Base-by-base conservation (phyloP, 805 yeast species). In the Lipomyces spencermartinsiae region DNA sequence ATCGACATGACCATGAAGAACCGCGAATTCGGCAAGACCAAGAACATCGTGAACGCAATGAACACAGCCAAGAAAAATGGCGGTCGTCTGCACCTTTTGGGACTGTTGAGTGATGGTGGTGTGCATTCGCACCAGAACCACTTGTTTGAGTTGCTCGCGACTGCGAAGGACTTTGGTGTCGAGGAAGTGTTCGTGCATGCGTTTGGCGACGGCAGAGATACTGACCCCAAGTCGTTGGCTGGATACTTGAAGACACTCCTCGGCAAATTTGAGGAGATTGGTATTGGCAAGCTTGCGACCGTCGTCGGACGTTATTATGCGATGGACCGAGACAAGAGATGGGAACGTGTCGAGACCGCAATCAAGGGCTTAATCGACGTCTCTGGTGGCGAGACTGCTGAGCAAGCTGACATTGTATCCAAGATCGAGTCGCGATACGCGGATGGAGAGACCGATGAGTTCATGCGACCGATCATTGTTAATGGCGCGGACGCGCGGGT, bases 71-170 rank as follows among this genome's bases (percentile, higher is more conserved):
- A 65, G 68, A 31, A 39, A 31, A 14, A 49, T 34, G 61, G 64
- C 56, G 73, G 74, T 57, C 65, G 74, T 8, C 62, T 71, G 46
- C 74, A 71, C 46, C 49, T 70, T 35, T 64, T 71, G 29, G 74
- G 74, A 5, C 64, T 71, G 58, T 59, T 71, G 25, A 60, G 66
- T 39, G 74, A 71, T 55, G 74, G 74, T 29, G 74, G 74, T 29
- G 74, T 71, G 31, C 74, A 71, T 58, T 71, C 74, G 39, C 74
- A 71, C 68, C 74, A 71, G 69, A 66, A 70, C 63, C 74, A 71
- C 58, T 63, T 71, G 55, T 71, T 64, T 62, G 70, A 67, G 67
- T 59, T 71, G 33, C 63, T 71, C 58, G 57, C 53, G 59, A 56
- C 64, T 31, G 74, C 74, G 19, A 71, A 70, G 68, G 68, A 53